Evolutionary conservation across 148 eudicot genomes (phyloP), one percentile per base, ranked within the genome.

Genomic region (Persicaria tinctoria): DNA sequence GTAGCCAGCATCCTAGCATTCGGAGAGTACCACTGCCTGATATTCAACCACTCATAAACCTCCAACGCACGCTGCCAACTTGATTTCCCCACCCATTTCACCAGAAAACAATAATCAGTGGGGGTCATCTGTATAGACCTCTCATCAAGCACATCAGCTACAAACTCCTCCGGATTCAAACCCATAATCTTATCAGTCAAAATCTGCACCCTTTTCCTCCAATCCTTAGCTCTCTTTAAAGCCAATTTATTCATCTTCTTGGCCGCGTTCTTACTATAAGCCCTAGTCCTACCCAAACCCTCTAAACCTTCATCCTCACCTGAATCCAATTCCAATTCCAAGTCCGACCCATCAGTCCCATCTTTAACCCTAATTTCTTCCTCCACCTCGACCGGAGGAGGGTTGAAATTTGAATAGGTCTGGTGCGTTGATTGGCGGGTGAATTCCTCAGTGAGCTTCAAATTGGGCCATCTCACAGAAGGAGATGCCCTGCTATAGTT

Each of bases 31-130:
- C 96, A 92, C 60, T 90, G 88, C 79, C 84, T 81, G 46, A 90
- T 86, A 84, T 90, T 96, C 78, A 96, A 77, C 99, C 99, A 96
- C 80, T 96, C 97, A 45, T 90, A 96, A 57, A 92, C 94, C 90
- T 96, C 97, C 78, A 96, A 63, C 6, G 93, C 94, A 44, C 97
- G 84, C 14, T 89, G 91, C 99, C 99, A 96, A 76, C 88, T 96
- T 38, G 85, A 82, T 64, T 80, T 84, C 23, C 99, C 99, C 44
- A 96, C 90, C 84, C 81, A 85, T 75, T 96, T 96, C 66, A 96
- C 99, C 82, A 96, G 80, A 60, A 88, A 92, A 76, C 99, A 96
- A 77, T 76, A 96, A 85, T 96, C 99, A 56, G 87, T 88, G 1
- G 91, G 97, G 1, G 94, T 88, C 99, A 96, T 96, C 70, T 90